phyloP scores from a whole-genome alignment of 2,329 filamentous ascomycete genomes.

The Botrytis elliptica region DNA sequence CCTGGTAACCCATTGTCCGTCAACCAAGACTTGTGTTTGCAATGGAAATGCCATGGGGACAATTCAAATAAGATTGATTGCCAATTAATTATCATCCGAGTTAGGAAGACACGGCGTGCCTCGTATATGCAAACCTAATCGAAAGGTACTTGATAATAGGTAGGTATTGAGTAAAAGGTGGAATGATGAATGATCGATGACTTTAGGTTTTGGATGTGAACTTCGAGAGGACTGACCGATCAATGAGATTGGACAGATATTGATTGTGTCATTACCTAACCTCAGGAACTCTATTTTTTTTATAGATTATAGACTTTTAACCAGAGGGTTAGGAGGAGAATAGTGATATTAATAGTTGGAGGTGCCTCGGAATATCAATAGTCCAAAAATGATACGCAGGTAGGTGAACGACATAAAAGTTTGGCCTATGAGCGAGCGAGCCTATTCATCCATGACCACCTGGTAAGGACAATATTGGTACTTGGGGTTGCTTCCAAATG shows the following conservation, averaged over 20 bases:
- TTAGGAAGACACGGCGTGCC: conserved; percentile 6
- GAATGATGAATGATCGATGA: neutral
- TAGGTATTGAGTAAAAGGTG: neutral
- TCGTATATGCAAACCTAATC: conserved; percentile 7
- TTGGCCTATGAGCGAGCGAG: neutral
- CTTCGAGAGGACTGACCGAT: neutral
- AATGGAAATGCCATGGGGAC: conserved; percentile 33
- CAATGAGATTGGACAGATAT: neutral
- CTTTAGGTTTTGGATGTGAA: neutral
- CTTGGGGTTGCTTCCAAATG: neutral
- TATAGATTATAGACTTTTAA: neutral
- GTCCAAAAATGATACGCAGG: neutral
- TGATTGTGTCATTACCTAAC: neutral
- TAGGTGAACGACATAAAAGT: neutral
- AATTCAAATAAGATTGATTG: neutral
- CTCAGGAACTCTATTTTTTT: too few species aligned
- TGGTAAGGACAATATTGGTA: neutral
- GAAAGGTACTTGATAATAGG: neutral
- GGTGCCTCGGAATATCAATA: neutral
- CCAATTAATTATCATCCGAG: conserved; percentile 2
- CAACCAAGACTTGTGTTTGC: conserved; percentile 36
- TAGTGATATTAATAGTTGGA: neutral
- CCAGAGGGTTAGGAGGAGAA: neutral
- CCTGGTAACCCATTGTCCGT: conserved; percentile 41
- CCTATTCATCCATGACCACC: neutral